Base-by-base conservation (phyloP, 2,329 filamentous ascomycete genomes). In the Apiospora hydei region DNA sequence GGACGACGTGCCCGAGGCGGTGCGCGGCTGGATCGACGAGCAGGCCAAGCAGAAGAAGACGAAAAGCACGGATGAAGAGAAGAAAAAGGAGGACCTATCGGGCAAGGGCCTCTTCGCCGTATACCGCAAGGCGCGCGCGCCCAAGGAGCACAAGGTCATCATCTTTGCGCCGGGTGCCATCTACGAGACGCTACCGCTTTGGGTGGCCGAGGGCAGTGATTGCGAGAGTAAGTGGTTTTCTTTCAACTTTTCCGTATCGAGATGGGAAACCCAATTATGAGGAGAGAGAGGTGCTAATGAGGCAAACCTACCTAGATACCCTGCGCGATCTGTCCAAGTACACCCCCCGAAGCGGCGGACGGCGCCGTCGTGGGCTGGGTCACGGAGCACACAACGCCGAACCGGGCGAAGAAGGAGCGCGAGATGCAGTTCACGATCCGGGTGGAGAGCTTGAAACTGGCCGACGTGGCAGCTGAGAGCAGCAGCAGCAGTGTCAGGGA, bases 111-210 rank as follows among this genome's bases (percentile, higher is more conserved):
- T 69, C 4, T 69, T 69, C n/a, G 68, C 68, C 68, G 68, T 69
- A 30, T 69, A 53, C 1, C 68, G 34, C 46, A 75, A 81, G 69
- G 79, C 77, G 72, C 64, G 53, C 18, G 70, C 70, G 49, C 49
- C 49, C 34, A 49, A 71, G 38, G 64, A 71, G 0, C 46, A 70
- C 26, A 68, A 80, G 68, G 77, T 86, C 1, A 84, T 84, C n/a
- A 82, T 88, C 43, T 89, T 89, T 77, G 86, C 87, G 24, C 86
- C 87, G 0, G 87, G 86, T 0, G 86, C 86, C 13, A 75, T 88
- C 13, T 88, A 88, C 72, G 82, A 84, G 46, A 81, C 84, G 14
- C 74, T 88, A 67, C 87, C 87, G 46, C 79, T 88, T 4, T 88
- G 85, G 85, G 82, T 86, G 0, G 85, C 86, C 0, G 83, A 82